phyloP scores from a whole-genome alignment of 1,284 basidiomycete genomes.

The Cutaneotrichosporon sp. region DNA sequence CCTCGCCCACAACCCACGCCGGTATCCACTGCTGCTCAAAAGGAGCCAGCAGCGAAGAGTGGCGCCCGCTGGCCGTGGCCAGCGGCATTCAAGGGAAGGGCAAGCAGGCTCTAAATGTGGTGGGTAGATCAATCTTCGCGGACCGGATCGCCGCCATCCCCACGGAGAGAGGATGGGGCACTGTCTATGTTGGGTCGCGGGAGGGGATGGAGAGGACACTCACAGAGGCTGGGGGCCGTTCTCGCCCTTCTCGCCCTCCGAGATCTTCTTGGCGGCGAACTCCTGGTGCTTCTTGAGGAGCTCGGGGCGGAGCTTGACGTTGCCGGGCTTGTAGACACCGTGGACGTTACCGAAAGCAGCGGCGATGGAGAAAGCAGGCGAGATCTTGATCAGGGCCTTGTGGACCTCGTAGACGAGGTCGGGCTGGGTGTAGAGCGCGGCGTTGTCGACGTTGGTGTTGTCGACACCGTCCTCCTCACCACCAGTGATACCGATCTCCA shows the following conservation, averaged over 20 bases:
- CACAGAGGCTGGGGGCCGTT: conserved; percentile 61
- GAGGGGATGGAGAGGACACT: conserved; percentile 36
- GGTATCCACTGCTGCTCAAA: conserved; percentile 25
- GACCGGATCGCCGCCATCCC: conserved; percentile 43
- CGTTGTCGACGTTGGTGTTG: conserved; percentile 91
- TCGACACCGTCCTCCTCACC: conserved; percentile 99
- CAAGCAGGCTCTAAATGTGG: conserved; percentile 46
- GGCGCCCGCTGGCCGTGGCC: conserved; percentile 17
- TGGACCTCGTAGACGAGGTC: conserved; percentile 94
- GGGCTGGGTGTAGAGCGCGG: conserved; percentile 92
- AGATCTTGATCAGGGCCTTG: conserved; percentile 72
- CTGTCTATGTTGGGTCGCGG: conserved; percentile 47
- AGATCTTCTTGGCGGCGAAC: conserved; percentile 65
- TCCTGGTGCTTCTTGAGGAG: conserved; percentile 89
- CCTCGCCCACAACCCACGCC: conserved; percentile 39
- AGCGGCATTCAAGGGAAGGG: conserved; percentile 33
- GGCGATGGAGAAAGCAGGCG: conserved; percentile 93
- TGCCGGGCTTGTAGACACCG: conserved; percentile 92
- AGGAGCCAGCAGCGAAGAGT: conserved; percentile 24
- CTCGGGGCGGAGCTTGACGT: conserved; percentile 87
- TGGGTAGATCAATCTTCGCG: conserved; percentile 36
- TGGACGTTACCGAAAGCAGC: conserved; percentile 91
- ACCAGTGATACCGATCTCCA: conserved; percentile 99
- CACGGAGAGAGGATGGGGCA: conserved; percentile 40
- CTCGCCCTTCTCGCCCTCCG: conserved; percentile 50